Evolutionary conservation across 495 filamentous ascomycete genomes (phyloP).

Genomic region (Choiromyces venosus): DNA sequence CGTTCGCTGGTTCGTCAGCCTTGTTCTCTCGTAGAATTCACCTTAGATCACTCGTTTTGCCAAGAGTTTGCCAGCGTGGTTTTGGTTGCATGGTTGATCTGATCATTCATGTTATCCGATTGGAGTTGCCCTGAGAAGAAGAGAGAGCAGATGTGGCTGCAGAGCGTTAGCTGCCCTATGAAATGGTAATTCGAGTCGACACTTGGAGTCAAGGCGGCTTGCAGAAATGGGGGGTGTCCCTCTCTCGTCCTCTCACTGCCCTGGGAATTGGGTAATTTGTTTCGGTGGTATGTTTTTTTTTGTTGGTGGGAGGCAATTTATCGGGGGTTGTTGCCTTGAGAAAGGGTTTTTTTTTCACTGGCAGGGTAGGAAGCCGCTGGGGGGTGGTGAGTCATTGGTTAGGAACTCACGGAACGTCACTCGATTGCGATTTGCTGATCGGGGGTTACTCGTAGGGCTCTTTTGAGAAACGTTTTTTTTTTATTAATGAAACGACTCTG

Average conservation of each 20-base stretch:
- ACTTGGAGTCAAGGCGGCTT: background rate
- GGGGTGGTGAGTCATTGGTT: background rate
- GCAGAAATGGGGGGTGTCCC: background rate
- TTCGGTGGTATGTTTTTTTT: background rate
- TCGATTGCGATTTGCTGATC: conserved; percentile 3
- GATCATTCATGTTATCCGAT: background rate
- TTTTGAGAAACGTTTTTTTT: background rate
- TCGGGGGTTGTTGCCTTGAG: background rate
- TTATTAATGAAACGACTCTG: background rate
- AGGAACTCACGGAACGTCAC: background rate
- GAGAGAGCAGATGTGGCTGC: background rate
- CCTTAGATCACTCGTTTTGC: background rate
- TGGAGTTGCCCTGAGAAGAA: background rate
- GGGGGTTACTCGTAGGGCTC: background rate
- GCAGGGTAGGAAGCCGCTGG: background rate
- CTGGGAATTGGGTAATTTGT: background rate
- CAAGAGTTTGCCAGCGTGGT: conserved; percentile 4
- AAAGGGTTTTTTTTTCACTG: background rate
- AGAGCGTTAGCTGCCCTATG: background rate
- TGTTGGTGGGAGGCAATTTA: background rate
- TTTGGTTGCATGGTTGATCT: background rate
- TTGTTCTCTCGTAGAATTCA: background rate
- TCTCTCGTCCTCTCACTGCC: background rate
- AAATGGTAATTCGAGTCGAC: background rate
- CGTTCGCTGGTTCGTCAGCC: background rate